These are phyloP conservation scores for Calcarisporium arbuscula DNA, from an alignment of 2,329 filamentous ascomycete genomes.

Conservation along the genomic window DNA sequence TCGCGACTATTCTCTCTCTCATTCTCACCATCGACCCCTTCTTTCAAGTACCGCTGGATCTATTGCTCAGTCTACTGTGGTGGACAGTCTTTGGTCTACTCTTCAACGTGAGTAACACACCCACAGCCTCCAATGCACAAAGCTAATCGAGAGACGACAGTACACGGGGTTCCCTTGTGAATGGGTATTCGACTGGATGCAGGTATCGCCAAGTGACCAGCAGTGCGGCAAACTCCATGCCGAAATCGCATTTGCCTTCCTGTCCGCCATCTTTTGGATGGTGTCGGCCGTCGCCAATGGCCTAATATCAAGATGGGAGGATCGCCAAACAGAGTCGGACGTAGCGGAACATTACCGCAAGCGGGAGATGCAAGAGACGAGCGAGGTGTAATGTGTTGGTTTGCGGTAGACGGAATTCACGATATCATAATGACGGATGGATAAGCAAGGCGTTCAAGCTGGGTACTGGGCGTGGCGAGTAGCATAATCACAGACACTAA, in stretches of 20 bases:
- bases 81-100: conserved; percentile 57
- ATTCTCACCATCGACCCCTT: conserved; percentile 58
- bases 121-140: neutral
- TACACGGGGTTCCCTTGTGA: conserved; percentile 39
- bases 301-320: neutral
- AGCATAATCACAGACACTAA: too few relatives aligned
- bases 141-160: conserved; percentile 4
- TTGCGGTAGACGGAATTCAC: too few relatives aligned
- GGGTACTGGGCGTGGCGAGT: too few relatives aligned
- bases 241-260: conserved; percentile 58
- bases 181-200: conserved; percentile 47
- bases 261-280: conserved; percentile 60
- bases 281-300: conserved; percentile 41
- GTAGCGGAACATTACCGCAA: neutral
- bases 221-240: conserved; percentile 59
- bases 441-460: too few relatives aligned
- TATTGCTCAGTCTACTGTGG: conserved; percentile 58
- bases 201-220: conserved; percentile 32
- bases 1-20: conserved; percentile 60
- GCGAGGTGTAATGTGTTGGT: neutral
- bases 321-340: neutral
- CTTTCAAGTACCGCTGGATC: conserved; percentile 59
- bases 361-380: neutral
- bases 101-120: conserved; percentile 37
- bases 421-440: too few relatives aligned